Evolutionary conservation across 2,329 filamentous ascomycete species (phyloP).

Genomic region (Cladophialophora bantiana): DNA sequence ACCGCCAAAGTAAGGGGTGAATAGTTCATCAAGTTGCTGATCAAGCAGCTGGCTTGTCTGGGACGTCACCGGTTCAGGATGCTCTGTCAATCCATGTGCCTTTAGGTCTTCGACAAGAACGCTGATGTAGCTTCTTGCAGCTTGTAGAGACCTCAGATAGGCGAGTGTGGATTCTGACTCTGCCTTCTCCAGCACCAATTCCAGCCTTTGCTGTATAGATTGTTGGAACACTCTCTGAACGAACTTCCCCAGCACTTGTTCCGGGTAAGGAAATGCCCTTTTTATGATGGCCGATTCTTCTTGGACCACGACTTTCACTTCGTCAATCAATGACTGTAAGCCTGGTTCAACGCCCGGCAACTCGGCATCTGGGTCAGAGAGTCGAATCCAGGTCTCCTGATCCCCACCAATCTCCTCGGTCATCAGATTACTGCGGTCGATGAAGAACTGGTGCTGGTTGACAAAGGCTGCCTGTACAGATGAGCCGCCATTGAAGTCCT

Average conservation of each 20-base stretch:
- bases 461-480: conserved; percentile 97
- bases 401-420: conserved; percentile 75
- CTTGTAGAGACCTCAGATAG: conserved; percentile 88
- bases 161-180: conserved; percentile 89
- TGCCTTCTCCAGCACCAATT: conserved; percentile 95
- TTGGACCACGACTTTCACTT: conserved; percentile 93
- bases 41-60: conserved; percentile 77
- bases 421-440: conserved; percentile 90
- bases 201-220: conserved; percentile 92
- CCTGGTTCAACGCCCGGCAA: conserved; percentile 91
- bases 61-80: conserved; percentile 87
- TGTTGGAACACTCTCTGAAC: conserved; percentile 97
- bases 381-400: conserved; percentile 80
- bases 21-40: conserved; percentile 71
- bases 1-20: conserved; percentile 70
- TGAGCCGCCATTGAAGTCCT: conserved; percentile 94
- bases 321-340: conserved; percentile 88
- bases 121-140: conserved; percentile 87
- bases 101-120: conserved; percentile 91
- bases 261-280: conserved; percentile 93
- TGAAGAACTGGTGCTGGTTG: conserved; percentile 99
- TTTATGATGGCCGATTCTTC: conserved; percentile 98
- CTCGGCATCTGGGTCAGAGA: conserved; percentile 93
- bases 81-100: conserved; percentile 89
- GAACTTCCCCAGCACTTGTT: conserved; percentile 91